Base-by-base conservation (phyloP, 2,329 filamentous ascomycete genomes). In the Camptophora hylomeconis region DNA sequence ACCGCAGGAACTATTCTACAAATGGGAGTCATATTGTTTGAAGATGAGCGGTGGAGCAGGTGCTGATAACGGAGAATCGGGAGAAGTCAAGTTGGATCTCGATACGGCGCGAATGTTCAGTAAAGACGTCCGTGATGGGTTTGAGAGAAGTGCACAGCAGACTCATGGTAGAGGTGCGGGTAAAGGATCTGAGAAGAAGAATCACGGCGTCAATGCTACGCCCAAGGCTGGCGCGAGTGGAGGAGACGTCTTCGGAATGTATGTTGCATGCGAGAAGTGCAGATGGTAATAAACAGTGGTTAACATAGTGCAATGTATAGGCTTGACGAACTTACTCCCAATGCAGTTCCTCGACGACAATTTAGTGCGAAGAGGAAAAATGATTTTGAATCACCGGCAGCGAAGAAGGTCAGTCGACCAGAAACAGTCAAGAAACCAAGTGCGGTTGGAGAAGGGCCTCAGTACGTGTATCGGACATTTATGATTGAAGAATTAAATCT, bases 11-110 rank as follows among this genome's bases (percentile, higher is more conserved):
- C 65, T 95, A 15, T 94, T 83, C 56, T 94, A 83, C 72, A 95
- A 95, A 66, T 98, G 89, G 89, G 89, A 98, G 55, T 87, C 84
- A 1, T 95, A 94, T 64, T 86, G 80, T 54, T 78, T 98, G 51
- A 92, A 87, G 56, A 84, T 95, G 75, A 82, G 86, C 14, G n/a
- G n/a, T n/a, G n/a, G n/a, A n/a, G n/a, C n/a, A n/a, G n/a, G n/a
- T n/a, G n/a, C n/a, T n/a, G n/a, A n/a, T n/a, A n/a, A n/a, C n/a
- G n/a, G n/a, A n/a, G n/a, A n/a, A n/a, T 61, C 72, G 26, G 82
- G 92, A 32, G 79, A 83, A 33, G 75, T 75, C 37, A 75, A 67
- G 35, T 58, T 81, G 37, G 72, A 78, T 26, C 63, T 92, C 22
- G 70, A 78, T 20, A 77, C 70, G 0, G 70, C 81, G 24, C 70